Evolutionary conservation across 179 eudicot genomes (phyloP), one percentile per base, ranked within the genome.

Genomic region (Drosera spatulata): DNA sequence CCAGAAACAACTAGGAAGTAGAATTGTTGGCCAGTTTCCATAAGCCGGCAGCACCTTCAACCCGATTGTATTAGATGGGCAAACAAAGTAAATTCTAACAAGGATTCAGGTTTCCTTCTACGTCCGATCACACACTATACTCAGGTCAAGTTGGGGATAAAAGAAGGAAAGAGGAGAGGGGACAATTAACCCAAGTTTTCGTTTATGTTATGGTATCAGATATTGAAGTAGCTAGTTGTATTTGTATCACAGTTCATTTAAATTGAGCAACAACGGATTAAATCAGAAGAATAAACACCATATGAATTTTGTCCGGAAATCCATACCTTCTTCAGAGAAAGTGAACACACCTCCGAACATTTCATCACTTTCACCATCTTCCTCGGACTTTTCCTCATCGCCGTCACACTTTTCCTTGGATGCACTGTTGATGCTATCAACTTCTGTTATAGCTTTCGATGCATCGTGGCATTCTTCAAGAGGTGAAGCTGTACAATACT

Each of bases 291-390:
- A 22, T 22, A 22, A 22, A 22, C 33, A 22, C 33, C 33, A 22
- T 22, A 22, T 22, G 33, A 22, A 22, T 22, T 22, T 22, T 22
- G 33, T 0, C 33, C 33, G 33, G 33, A 50, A 50, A 11, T 50
- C 53, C 53, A 7, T 71, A 93, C 99, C 97, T 94, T 94, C 90
- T 79, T 94, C 96, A 43, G 95, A 81, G 71, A 94, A 90, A 67
- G 82, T 88, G 72, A 94, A 90, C 40, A 94, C 78, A 59, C 93
- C 88, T 70, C 97, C 97, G 66, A 90, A 86, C 84, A 88, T 73
- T 56, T 84, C 91, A 65, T 86, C 96, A 64, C 69, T 76, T 62
- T 90, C 99, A 63, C 69, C 95, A 77, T 87, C 94, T 68, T 90
- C 94, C 69, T 86, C 97, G 0, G 79, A 66, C 76, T 83, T 85